A percentile compares a stretch with the other conserved stretches of the same genome.
Evolutionary conservation across 176 grass and related monocot species (phyloP).

Genomic region (Paspalum vaginatum): DNA sequence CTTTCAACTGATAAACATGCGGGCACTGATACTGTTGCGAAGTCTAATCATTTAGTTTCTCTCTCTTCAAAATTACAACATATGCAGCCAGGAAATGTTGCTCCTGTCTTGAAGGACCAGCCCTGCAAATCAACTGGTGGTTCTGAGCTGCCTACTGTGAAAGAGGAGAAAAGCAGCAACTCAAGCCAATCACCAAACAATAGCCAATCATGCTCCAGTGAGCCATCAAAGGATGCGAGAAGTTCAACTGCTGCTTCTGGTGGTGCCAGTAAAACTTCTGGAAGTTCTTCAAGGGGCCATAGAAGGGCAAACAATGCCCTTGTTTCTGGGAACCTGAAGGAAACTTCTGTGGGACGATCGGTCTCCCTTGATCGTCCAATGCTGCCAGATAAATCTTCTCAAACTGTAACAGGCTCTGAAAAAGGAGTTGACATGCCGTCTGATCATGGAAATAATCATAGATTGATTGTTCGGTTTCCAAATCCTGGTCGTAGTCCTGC

Average conservation of each 20-base stretch:
- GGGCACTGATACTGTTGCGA: conserved; percentile 38
- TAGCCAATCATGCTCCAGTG: conserved; percentile 85
- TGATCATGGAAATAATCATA: conserved; percentile 69
- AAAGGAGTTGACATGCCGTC: conserved; percentile 52
- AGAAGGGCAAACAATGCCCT: conserved; percentile 59
- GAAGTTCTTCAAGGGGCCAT: conserved; percentile 58
- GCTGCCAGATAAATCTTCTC: conserved; percentile 62
- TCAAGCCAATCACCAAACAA: conserved; percentile 92
- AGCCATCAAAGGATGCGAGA: conserved; percentile 81
- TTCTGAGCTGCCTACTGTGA: conserved; percentile 48
- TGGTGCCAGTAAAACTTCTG: conserved; percentile 62
- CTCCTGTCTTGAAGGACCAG: conserved; percentile 47
- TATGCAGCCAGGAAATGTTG: conserved; percentile 21
- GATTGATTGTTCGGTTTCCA: conserved; percentile 79
- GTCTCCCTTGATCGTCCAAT: conserved; percentile 49
- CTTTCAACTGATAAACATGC: conserved; percentile 49
- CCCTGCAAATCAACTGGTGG: conserved; percentile 42
- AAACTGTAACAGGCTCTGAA: conserved; percentile 60
- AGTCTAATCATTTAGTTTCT: conserved; percentile 27
- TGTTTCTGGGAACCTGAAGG: conserved; percentile 67
- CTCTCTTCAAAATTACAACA: conserved; percentile 45
- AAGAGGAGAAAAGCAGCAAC: conserved; percentile 92
- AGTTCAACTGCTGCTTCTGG: conserved; percentile 88
- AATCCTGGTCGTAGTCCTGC: conserved; percentile 73
- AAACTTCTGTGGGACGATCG: conserved; percentile 48